Base-by-base conservation (phyloP, 768 basidiomycete genomes). In the Xanthoconium purpureum region DNA sequence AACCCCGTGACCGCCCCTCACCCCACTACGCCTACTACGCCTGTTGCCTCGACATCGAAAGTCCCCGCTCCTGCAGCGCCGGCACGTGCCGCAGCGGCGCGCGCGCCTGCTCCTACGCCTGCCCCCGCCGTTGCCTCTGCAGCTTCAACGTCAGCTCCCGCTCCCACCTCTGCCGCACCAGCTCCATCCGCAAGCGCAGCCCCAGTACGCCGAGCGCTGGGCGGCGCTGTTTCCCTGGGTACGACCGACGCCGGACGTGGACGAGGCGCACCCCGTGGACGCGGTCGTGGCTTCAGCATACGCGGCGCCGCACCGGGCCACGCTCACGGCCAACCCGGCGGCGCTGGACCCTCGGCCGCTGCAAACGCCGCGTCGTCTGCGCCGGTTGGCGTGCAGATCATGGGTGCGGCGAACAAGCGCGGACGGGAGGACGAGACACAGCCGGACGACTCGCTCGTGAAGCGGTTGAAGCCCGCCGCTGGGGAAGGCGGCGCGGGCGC, bases 391-490 rank as follows among this genome's bases (percentile, higher is more conserved):
- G 74, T 85, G 39, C 80, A 80, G 14, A 87, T 87, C 44, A 78
- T 83, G 62, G 87, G 86, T 35, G 87, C 86, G 6, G 84, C 85
- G 15, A 72, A 63, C 33, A 89, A 89, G 61, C 80, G 87, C 29
- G 77, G 81, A 35, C 78, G 87, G 40, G 87, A 89, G 59, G 83
- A 84, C 32, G 75, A 74, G 12, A 67, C 71, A 28, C 64, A 20
- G 20, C 67, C n/a, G 0, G 84, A 84, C 18, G 83, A 84, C 62
- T 80, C 85, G 11, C 73, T 88, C 33, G 84, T 81, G 0, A 89
- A 89, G 65, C 81, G 88, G 43, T 58, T 87, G 50, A 88, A 86
- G 65, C 82, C 83, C 47, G 80, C 82, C 3, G 80, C 80, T 3
- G 53, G 36, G 3, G 66, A 69, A 28, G 49, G 30, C 15, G 47